Evolutionary conservation across 169 alveolate genomes (phyloP), one percentile per base, ranked within the genome.

Genomic region (Babesia gibsoni): DNA sequence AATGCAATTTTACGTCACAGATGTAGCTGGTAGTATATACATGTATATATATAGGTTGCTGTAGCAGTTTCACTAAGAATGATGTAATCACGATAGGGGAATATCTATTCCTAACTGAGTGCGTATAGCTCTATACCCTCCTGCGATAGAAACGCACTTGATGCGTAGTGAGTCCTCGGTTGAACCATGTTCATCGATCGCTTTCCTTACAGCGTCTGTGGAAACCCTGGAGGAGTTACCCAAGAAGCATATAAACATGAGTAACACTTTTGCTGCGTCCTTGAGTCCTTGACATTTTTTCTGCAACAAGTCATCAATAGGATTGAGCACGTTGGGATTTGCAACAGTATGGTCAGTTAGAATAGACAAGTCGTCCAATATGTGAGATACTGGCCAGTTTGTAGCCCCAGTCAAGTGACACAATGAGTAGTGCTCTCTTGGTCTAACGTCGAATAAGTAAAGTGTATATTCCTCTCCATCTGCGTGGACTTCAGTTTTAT

Each of bases 201-300:
- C 64, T 4, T 49, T 52, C 36, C 73, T n/a, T 12, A 74, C 37
- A 23, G 52, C 16, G 20, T 52, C 70, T 14, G 73, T 37, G 10
- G 84, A 77, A 2, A 36, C 43, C 22, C 80, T 30, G 4, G 84
- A 74, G 16, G 78, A 48, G 29, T 61, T 74, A n/a, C 84, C 84
- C 36, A 49, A 46, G 43, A 63, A 50, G 50, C 84, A 74, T 2
- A 74, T 74, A 22, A 50, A 42, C 7, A 74, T 30, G 4, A 74
- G 14, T 7, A 74, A 12, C 1, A 65, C 49, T 4, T 43, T 56
- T 4, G 46, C 30, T n/a, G 49, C 57, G 10, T 8, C 4, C 14
- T 9, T 33, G 8, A 4, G n/a, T 3, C 29, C 54, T 0, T 54
- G 20, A n/a, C 68, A 49, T 18, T 16, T 69, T 25, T 18, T 4